Conservation (phyloP, 331 rosid genomes). For the Rosa hybrid region DNA sequence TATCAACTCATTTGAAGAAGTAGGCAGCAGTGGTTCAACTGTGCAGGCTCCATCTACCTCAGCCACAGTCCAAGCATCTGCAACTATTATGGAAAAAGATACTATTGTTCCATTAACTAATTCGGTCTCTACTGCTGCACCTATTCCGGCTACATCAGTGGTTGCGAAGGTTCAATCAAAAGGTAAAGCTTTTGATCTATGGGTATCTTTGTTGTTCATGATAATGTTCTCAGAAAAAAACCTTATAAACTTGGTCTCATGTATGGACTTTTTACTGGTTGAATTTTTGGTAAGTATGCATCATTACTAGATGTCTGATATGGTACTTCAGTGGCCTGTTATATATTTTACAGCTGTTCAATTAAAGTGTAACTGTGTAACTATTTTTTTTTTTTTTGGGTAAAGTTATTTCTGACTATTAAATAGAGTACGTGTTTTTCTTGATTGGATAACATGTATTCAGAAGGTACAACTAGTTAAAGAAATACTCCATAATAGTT, state of each 20-base stretch:
- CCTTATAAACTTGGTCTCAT: too few relatives aligned
- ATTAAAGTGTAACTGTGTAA: neutral
- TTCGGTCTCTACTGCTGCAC: slow-evolving; percentile 38
- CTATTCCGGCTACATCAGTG: slow-evolving; percentile 41
- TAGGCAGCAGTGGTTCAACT: slow-evolving; percentile 29
- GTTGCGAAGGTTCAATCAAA: slow-evolving; percentile 68
- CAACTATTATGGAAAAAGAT: slow-evolving; percentile 44
- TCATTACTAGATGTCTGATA: neutral
- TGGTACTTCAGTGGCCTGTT: neutral
- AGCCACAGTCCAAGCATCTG: slow-evolving; percentile 48
- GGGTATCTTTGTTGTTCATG: neutral
- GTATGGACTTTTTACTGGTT: too few relatives aligned
- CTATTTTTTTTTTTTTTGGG: too few relatives aligned
- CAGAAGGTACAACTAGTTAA: neutral
- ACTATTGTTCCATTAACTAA: slow-evolving; percentile 36
- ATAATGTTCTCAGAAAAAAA: neutral
- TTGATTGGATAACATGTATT: neutral
- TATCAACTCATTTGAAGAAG: slow-evolving; percentile 35
- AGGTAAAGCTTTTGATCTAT: slow-evolving; percentile 45
- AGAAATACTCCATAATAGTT: neutral
- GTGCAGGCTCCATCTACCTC: slow-evolving; percentile 52
- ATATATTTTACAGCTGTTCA: neutral
- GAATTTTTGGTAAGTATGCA: too few relatives aligned
- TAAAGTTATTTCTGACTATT: too few relatives aligned
- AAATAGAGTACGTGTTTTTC: neutral